Evolutionary conservation across 2,329 filamentous ascomycete genomes (phyloP), one percentile per base, ranked within the genome.

Genomic region (Zasmidium angulare): DNA sequence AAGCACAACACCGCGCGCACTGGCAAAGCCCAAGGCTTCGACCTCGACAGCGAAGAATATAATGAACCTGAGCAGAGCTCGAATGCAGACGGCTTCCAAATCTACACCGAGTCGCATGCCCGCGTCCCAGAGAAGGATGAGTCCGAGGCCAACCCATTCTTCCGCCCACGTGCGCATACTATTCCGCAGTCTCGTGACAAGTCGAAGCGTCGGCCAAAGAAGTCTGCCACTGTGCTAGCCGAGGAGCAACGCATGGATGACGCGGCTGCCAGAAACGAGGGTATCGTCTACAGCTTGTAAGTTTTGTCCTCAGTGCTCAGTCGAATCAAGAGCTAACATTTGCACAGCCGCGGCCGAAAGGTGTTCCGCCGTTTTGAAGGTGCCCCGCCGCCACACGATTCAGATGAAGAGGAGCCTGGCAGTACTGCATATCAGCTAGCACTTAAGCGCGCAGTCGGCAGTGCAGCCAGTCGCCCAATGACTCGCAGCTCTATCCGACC

Each of bases 101-200:
- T 93, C 69, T 93, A 86, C 71, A 92, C 88, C 46, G 90, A 95
- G 73, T 86, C 89, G 0, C 88, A 91, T 64, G 92, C 96, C 66
- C 81, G 83, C 49, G 75, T 92, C 46, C 90, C 90, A 20, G 82
- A 86, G 63, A 77, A 85, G 46, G 89, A 91, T 67, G 72, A 76
- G n/a, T 86, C 81, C 65, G 76, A 79, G 6, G 86, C 87, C 23
- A 95, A 93, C 71, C 90, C 90, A 1, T 95, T 93, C 73, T 83
- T 86, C 61, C 84, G 81, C 54, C 52, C 24, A 54, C 58, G 53
- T 29, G 64, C 57, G 31, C 58, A 53, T 31, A 51, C 62, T 46
- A 50, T 58, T 10, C 63, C 55, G 50, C 53, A 46, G 51, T n/a
- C 58, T 36, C 55, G 21, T 48, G 29, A 52, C 47, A 26, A 59